These are phyloP conservation scores for Trichoderma asperellum DNA, from an alignment of 2,329 filamentous ascomycete genomes.

Conservation along the genomic window DNA sequence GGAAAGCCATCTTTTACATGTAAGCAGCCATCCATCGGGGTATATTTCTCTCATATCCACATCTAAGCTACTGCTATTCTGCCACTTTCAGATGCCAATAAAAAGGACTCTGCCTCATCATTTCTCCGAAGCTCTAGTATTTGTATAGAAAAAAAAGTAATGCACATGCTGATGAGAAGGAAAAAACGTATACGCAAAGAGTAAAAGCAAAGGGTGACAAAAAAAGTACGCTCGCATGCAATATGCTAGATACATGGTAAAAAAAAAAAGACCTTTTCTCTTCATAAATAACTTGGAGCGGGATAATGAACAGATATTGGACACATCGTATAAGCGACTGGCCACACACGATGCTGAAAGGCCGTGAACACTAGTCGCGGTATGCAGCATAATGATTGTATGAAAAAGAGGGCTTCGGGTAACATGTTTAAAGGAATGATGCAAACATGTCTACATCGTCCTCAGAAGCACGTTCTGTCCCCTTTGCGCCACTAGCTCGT, in stretches of 20 bases:
- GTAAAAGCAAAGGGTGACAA: background rate
- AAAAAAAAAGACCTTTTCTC: background rate
- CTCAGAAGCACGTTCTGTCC: background rate
- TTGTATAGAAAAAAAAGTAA: background rate
- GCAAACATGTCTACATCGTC: background rate
- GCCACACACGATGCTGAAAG: conserved; percentile 5
- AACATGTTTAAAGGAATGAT: background rate
- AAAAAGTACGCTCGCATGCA: background rate
- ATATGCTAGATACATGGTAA: background rate
- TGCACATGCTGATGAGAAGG: background rate
- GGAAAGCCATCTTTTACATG: background rate
- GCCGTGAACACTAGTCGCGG: too few species aligned
- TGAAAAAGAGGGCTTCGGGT: background rate
- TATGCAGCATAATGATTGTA: background rate
- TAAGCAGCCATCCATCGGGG: background rate
- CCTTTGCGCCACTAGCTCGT: conserved; percentile 9
- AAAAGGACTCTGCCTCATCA: background rate
- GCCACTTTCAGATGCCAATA: background rate
- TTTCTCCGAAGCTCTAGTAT: background rate
- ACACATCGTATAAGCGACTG: background rate
- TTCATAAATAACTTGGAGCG: background rate
- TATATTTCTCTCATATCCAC: conserved; percentile 14
- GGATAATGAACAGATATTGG: background rate
- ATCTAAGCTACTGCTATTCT: background rate
- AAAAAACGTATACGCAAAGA: background rate